A percentile compares a stretch with the other conserved stretches of the same genome.
phyloP scores from a whole-genome alignment of 2,329 filamentous ascomycete species.

The Epichloe uncinata region DNA sequence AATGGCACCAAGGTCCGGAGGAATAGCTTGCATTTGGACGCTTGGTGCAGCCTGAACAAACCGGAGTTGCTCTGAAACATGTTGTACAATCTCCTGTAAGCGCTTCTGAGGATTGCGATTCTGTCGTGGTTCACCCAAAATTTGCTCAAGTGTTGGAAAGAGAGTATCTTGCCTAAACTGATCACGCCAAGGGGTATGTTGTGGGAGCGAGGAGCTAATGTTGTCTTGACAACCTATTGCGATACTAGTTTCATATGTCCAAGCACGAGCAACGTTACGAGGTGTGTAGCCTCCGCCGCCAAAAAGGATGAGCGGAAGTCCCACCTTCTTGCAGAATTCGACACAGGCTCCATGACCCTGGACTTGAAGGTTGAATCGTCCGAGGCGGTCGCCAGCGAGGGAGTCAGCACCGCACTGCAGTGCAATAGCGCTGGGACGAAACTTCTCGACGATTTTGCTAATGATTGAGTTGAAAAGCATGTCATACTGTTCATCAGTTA shows the following conservation, averaged over 20 bases:
- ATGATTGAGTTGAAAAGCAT: constrained; percentile 75
- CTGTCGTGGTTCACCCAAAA: constrained; percentile 51
- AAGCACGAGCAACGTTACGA: constrained; percentile 88
- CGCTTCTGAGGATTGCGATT: constrained; percentile 73
- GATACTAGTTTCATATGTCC: constrained; percentile 92
- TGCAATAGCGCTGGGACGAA: constrained; percentile 82
- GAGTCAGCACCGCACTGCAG: constrained; percentile 94
- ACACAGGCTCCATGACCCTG: constrained; percentile 88
- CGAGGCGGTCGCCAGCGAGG: constrained; percentile 81
- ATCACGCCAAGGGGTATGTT: constrained; percentile 70
- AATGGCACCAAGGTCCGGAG: constrained; percentile 57
- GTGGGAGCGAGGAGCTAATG: constrained; percentile 60
- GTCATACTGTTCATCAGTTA: constrained; percentile 81
- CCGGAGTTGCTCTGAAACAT: constrained; percentile 71
- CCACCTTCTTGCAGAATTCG: constrained; percentile 69
- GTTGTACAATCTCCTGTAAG: constrained; percentile 60
- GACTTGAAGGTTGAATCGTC: constrained; percentile 94
- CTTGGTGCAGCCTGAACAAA: constrained; percentile 79
- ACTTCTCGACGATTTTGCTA: constrained; percentile 63
- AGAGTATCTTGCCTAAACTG: constrained; percentile 82
- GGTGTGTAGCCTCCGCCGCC: constrained; percentile 95
- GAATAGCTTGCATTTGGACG: constrained; percentile 70
- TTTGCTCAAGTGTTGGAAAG: constrained; percentile 72
- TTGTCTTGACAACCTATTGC: constrained; percentile 62
- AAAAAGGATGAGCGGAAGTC: constrained; percentile 74